Evolutionary conservation across 2,329 filamentous ascomycete genomes (phyloP).

Genomic region (Podosphaera xanthii): DNA sequence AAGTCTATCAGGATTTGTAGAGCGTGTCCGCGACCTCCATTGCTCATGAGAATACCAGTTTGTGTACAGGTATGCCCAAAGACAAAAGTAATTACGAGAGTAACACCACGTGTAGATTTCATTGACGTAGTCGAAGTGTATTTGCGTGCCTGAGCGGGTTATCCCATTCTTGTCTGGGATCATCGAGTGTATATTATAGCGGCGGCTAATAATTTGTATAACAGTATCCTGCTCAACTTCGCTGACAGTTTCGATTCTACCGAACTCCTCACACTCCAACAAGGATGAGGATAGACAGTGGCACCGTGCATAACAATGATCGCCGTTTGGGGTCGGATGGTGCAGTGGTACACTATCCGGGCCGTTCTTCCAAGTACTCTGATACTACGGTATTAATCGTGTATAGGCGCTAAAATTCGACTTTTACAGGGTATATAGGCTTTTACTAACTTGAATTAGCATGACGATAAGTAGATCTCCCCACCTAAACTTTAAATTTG

Average conservation of each 20-base stretch:
- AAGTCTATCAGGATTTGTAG: neutral
- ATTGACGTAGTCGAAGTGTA: neutral
- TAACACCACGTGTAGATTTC: neutral
- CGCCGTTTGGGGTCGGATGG: neutral
- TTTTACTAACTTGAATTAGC: no score
- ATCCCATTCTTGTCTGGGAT: neutral
- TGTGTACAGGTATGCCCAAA: neutral
- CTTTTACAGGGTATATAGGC: no score
- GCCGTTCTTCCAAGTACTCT: no score
- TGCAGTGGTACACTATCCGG: no score
- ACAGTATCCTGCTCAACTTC: neutral
- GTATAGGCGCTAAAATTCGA: no score
- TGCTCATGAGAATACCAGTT: neutral
- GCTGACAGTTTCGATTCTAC: neutral
- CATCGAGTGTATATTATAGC: neutral
- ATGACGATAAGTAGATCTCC: no score
- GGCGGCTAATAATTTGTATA: neutral
- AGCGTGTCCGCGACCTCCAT: neutral
- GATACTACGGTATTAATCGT: no score
- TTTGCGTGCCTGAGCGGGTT: neutral
- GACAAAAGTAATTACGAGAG: neutral
- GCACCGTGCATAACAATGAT: neutral
- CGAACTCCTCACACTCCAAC: no score
- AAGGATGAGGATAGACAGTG: neutral
- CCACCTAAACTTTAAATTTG: no score